Base-by-base conservation (phyloP, 805 yeast species). In the Lachancea cidri region DNA sequence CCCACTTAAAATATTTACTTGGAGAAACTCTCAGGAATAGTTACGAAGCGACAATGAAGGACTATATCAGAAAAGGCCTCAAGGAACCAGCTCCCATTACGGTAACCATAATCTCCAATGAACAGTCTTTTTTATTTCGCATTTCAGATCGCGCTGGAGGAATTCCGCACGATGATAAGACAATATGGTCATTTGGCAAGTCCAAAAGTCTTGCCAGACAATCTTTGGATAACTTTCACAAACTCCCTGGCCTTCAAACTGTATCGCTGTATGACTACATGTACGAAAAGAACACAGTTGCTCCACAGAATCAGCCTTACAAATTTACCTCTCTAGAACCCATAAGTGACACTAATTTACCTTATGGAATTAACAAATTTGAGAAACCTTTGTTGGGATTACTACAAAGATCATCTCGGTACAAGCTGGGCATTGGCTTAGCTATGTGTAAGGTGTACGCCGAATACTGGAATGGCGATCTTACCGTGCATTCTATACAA, bases 81-180 rank as follows among this genome's bases (percentile, higher is more conserved):
- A 56, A 60, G 5, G 67, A 68, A 38, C 79, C 87, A 2, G 81
- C 83, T 1, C 86, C 95, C 0, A 79, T 91, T n/a, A 67, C 65
- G n/a, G 83, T 91, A 13, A 78, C 87, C 6, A 75, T 91, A 7
- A 71, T 85, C 2, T 74, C 81, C 46, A 76, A 85, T 15, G 70
- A 76, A 9, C 81, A 79, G 29, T 77, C 80, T 35, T 80, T 86
- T 19, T 68, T 81, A 3, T 83, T 91, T 58, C 72, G 95, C 39
- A 77, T 91, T 37, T 80, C 91, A 4, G 98, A 91, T 62, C 81
- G 76, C 50, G 97, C 96, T 3, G 97, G 97, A 20, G 98, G 98
- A 1, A 67, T 91, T 36, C 72, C 78, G 27, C 68, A 84, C 27
- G 69, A 71, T 13, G 62, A 60, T 29, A 51, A 50, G 37, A 74